phyloP scores from a whole-genome alignment of 2,329 filamentous ascomycete genomes.

The Verticillium dahliae region DNA sequence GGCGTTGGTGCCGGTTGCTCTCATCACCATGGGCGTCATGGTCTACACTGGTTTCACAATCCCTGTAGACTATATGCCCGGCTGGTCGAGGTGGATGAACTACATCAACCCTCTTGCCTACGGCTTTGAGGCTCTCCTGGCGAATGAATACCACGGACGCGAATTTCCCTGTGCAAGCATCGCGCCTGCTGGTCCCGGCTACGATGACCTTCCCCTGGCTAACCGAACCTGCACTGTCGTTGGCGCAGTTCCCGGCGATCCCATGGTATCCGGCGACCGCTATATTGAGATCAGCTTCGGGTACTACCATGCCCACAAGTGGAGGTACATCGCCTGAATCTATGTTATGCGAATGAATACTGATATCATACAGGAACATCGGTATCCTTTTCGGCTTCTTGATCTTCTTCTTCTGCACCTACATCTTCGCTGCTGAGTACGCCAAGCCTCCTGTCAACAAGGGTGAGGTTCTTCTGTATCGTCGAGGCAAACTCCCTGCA shows the following conservation, averaged over 20 bases:
- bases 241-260: slow-evolving; percentile 35
- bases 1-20: slow-evolving; percentile 43
- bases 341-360: rapidly evolving
- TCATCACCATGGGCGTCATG: slow-evolving; percentile 59
- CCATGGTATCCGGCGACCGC: slow-evolving; percentile 33
- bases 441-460: slow-evolving; percentile 64
- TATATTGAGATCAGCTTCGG: slow-evolving; percentile 36
- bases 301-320: slow-evolving; percentile 37
- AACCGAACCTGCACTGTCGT: slow-evolving; percentile 39
- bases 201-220: slow-evolving; percentile 22
- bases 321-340: slow-evolving; percentile 22
- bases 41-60: slow-evolving; percentile 67
- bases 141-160: slow-evolving; percentile 72
- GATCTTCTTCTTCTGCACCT: slow-evolving; percentile 50
- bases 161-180: slow-evolving; percentile 46
- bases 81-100: slow-evolving; percentile 78
- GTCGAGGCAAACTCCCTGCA: slow-evolving; percentile 41
- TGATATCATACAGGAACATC: slow-evolving; percentile 43
- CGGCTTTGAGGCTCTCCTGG: slow-evolving; percentile 72
- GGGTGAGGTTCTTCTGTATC: slow-evolving; percentile 66
- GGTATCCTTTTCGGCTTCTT: slow-evolving; percentile 62
- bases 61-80: slow-evolving; percentile 62
- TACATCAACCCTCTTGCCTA: slow-evolving; percentile 76
- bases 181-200: slow-evolving; percentile 33
- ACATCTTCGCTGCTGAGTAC: slow-evolving; percentile 59